phyloP scores from a whole-genome alignment of 2,329 filamentous ascomycete genomes.

The Neofusicoccum cordaticola region DNA sequence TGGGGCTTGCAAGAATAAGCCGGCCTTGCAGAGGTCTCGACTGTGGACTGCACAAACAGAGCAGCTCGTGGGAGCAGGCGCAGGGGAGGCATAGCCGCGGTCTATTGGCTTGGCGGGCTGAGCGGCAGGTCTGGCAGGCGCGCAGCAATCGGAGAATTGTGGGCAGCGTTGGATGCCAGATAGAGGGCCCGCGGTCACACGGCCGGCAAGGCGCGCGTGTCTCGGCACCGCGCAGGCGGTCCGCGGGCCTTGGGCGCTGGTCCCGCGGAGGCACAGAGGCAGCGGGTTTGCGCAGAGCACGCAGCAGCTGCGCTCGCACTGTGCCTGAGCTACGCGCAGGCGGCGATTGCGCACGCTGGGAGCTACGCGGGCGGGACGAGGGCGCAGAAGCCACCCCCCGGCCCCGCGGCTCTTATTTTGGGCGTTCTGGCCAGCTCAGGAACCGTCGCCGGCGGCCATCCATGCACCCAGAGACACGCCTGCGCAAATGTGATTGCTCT shows the following conservation, averaged over 20 bases:
- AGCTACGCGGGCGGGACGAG: neutral
- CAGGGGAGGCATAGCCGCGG: neutral
- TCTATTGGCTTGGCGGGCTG: slow-evolving; percentile 12
- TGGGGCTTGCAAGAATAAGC: neutral
- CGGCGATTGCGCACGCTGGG: neutral
- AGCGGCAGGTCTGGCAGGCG: neutral
- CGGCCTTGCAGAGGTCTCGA: neutral
- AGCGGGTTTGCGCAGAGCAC: neutral
- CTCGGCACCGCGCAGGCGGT: slow-evolving; percentile 3
- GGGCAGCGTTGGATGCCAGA: neutral
- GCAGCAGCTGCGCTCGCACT: neutral
- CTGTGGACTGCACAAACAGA: neutral
- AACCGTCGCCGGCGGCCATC: neutral
- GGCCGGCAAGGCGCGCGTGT: neutral
- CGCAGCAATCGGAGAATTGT: slow-evolving; percentile 6
- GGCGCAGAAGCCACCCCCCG: neutral
- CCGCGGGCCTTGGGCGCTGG: neutral
- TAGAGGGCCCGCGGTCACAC: neutral
- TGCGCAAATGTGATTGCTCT: neutral
- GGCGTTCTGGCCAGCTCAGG: slow-evolving; percentile 4
- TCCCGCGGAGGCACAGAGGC: too few species aligned
- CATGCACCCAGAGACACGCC: neutral
- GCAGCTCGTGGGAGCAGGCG: slow-evolving; percentile 6
- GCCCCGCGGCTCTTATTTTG: slow-evolving; percentile 8
- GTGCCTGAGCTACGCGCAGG: neutral